These are phyloP conservation scores for Trichomonascaceae sp. DNA, from an alignment of 1,139 yeast species.

Conservation along the genomic window DNA sequence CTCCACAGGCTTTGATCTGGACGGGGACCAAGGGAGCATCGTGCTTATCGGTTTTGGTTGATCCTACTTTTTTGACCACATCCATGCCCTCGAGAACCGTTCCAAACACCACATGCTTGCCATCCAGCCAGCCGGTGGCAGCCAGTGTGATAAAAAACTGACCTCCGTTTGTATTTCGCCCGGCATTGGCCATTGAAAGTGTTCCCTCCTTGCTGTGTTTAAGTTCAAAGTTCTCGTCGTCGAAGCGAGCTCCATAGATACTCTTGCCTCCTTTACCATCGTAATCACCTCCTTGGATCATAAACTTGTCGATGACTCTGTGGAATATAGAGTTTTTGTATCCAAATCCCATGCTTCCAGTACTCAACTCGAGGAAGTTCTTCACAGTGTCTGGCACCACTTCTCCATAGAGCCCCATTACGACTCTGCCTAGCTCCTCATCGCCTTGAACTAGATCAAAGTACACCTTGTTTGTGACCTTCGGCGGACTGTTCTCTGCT, in stretches of 20 bases:
- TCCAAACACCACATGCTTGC: slow-evolving; percentile 50
- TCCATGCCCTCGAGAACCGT: slow-evolving; percentile 32
- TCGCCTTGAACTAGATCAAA: too few relatives aligned
- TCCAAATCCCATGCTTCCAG: slow-evolving; percentile 67
- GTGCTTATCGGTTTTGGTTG: too few relatives aligned
- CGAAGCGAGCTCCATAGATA: slow-evolving; percentile 30
- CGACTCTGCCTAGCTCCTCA: slow-evolving; percentile 54
- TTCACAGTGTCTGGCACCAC: slow-evolving; percentile 89
- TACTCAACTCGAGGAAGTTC: slow-evolving; percentile 54
- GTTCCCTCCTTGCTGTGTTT: slow-evolving; percentile 32
- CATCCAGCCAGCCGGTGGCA: slow-evolving; percentile 36
- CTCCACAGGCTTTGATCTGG: too few relatives aligned
- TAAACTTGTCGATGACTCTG: slow-evolving; percentile 35
- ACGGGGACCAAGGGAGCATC: too few relatives aligned
- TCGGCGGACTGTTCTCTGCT: too few relatives aligned
- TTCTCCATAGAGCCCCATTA: slow-evolving; percentile 72
- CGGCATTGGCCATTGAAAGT: slow-evolving; percentile 52
- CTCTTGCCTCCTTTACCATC: slow-evolving; percentile 42
- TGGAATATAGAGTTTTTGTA: slow-evolving; percentile 35
- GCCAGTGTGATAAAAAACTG: slow-evolving; percentile 45
- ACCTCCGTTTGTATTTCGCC: slow-evolving; percentile 48
- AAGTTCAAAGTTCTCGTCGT: slow-evolving; percentile 31
- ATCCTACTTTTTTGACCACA: slow-evolving; percentile 66
- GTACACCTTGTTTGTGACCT: too few relatives aligned
- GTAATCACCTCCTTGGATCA: slow-evolving; percentile 60